These are phyloP conservation scores for Abrus precatorius DNA, from an alignment of 306 rosid species.

Conservation along the genomic window DNA sequence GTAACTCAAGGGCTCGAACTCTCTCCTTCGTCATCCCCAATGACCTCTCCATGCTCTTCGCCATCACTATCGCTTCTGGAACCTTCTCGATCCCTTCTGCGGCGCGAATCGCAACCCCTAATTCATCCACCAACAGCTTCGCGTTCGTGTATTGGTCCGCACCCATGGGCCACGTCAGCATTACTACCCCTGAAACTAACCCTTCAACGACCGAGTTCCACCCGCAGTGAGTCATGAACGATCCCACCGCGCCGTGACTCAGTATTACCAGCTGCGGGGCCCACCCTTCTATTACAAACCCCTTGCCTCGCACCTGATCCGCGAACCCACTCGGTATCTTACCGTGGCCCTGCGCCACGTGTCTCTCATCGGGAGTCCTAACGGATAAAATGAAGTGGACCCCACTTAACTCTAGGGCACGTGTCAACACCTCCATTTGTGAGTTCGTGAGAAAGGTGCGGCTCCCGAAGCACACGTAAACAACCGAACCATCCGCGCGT, in stretches of 20 bases:
- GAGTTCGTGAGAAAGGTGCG: constrained; percentile 38
- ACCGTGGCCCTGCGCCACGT: constrained; percentile 28
- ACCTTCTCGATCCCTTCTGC: constrained; percentile 50
- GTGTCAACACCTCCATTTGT: constrained; percentile 52
- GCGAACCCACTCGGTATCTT: constrained; percentile 13
- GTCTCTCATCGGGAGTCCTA: not conserved
- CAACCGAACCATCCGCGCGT: constrained; percentile 27
- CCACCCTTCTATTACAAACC: constrained; percentile 58
- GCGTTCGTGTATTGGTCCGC: constrained; percentile 58
- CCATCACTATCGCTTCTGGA: constrained; percentile 43
- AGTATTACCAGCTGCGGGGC: constrained; percentile 59
- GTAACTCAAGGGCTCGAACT: constrained; percentile 38
- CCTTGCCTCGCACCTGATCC: constrained; percentile 45
- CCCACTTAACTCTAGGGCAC: constrained; percentile 51
- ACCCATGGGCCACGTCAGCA: constrained; percentile 73
- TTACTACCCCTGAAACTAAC: constrained; percentile 51
- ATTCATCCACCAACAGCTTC: constrained; percentile 52
- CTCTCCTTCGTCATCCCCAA: constrained; percentile 42
- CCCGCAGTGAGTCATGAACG: constrained; percentile 66
- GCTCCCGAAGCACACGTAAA: constrained; percentile 66
- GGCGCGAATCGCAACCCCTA: constrained; percentile 47
- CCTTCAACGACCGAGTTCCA: constrained; percentile 70
- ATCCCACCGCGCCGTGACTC: constrained; percentile 57
- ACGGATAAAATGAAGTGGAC: constrained; percentile 44
- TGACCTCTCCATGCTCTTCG: constrained; percentile 15